Percentiles rank a stretch among this genome's conserved stretches.
Conservation (phyloP, 2,329 filamentous ascomycete species). For the Fusarium dlaminii region DNA sequence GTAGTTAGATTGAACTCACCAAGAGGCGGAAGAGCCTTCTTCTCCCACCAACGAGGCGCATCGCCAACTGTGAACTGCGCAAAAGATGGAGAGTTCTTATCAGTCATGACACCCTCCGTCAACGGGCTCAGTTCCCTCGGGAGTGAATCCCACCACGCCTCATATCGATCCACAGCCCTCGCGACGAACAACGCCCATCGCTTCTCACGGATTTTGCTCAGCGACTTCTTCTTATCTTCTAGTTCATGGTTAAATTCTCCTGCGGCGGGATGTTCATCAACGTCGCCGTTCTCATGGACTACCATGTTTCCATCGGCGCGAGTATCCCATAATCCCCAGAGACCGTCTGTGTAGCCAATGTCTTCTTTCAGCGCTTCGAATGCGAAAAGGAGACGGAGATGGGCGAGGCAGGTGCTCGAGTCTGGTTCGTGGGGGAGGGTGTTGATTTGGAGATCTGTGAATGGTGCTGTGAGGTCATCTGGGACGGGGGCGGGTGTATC, state of each 20-base stretch:
- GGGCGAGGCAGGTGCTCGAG: constrained; percentile 46
- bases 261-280: constrained; percentile 5
- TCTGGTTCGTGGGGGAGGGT: constrained; percentile 17
- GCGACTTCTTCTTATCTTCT: constrained; percentile 34
- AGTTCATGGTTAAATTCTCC: constrained; percentile 39
- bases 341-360: constrained; percentile 66
- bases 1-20: constrained; percentile 13
- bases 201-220: constrained; percentile 68
- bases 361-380: constrained; percentile 70
- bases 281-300: constrained; percentile 13
- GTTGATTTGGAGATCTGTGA: constrained; percentile 25
- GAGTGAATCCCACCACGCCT: constrained; percentile 62
- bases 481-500: neutral
- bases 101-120: constrained; percentile 17
- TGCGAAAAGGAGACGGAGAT: constrained; percentile 73
- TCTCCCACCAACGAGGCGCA: constrained; percentile 23
- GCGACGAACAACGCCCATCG: constrained; percentile 73
- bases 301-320: constrained; percentile 40
- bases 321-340: constrained; percentile 67
- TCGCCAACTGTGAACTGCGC: neutral
- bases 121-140: neutral
- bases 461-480: constrained; percentile 16
- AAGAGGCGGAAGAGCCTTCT: constrained; percentile 31
- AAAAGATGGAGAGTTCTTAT: neutral
- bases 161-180: constrained; percentile 70